A percentile compares a stretch with the other conserved stretches of the same genome.
Evolutionary conservation across 305 asterid genomes (phyloP).

Genomic region (Lippia alba): DNA sequence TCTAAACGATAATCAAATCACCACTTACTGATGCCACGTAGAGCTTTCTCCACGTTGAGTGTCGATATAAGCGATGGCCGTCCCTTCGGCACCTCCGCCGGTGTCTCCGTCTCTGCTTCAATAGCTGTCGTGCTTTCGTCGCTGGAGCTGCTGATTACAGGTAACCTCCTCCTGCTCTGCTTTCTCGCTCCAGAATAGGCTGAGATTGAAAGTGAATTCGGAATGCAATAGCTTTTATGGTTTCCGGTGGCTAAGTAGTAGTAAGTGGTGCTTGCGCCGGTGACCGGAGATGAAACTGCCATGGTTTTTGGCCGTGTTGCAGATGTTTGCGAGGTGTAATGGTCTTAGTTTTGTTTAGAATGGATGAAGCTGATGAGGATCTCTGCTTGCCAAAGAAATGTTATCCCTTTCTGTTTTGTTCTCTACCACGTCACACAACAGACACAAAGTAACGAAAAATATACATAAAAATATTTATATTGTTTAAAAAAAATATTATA

Average conservation of each 20-base stretch:
- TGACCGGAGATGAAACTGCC: conserved; percentile 51
- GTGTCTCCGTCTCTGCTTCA: conserved; percentile 27
- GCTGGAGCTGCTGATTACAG: conserved; percentile 19
- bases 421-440: conserved; percentile 3
- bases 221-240: not conserved
- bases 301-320: conserved; percentile 15
- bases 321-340: not conserved
- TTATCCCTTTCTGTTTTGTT: conserved; percentile 32
- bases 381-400: conserved; percentile 40
- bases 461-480: no score
- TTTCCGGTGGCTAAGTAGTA: conserved; percentile 24
- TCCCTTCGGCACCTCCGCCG: conserved; percentile 49
- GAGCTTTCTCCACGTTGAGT: conserved; percentile 74
- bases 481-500: no score
- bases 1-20: no score
- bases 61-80: conserved; percentile 74
- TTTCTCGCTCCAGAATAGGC: not conserved
- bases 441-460: no score
- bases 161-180: conserved; percentile 20
- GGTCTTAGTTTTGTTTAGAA: conserved; percentile 6
- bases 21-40: conserved; percentile 71
- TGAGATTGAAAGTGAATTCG: conserved; percentile 15
- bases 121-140: conserved; percentile 35
- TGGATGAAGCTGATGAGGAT: conserved; percentile 33
- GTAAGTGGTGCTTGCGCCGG: conserved; percentile 38